A percentile compares a stretch with the other conserved stretches of the same genome.
Conservation (phyloP, 805 yeast species). For the Cephaloascus fragrans region DNA sequence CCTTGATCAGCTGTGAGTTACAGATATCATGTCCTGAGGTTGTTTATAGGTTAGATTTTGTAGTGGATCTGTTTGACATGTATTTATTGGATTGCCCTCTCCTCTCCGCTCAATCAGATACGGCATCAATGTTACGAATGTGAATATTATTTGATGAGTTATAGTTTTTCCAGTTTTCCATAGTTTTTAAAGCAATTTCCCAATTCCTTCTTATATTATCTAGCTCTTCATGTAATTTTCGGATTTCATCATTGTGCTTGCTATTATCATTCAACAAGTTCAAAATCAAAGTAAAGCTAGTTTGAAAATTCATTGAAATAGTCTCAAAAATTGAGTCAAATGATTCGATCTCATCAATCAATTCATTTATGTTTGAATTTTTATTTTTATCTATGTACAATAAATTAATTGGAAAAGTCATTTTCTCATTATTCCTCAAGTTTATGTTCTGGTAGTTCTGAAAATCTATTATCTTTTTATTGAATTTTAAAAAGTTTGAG, state of each 20-base stretch:
- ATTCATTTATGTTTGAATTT: slow-evolving; percentile 6
- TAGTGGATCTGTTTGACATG: no score
- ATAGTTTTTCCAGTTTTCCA: slow-evolving; percentile 27
- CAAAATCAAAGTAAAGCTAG: slow-evolving; percentile 11
- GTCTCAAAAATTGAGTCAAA: slow-evolving; percentile 21
- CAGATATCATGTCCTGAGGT: no score
- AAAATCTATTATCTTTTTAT: slow-evolving; percentile 18
- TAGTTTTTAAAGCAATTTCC: slow-evolving; percentile 26
- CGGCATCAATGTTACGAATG: no score
- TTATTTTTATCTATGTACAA: slow-evolving; percentile 4
- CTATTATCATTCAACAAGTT: slow-evolving; percentile 5
- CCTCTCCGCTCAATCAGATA: no score
- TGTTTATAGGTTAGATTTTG: no score
- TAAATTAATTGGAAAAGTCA: not conserved
- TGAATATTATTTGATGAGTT: no score
- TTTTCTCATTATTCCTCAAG: not conserved
- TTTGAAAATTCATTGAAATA: not conserved
- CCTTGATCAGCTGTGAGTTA: no score
- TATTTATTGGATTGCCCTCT: no score
- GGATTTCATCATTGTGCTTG: slow-evolving; percentile 8
- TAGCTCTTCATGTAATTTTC: slow-evolving; percentile 20
- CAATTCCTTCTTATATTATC: slow-evolving; percentile 21
- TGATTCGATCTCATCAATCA: slow-evolving; percentile 22
- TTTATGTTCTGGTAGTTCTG: slow-evolving; percentile 5
- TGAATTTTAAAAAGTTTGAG: slow-evolving; percentile 21